Evolutionary conservation across 1,139 yeast species (phyloP).

Genomic region (Pichia sp.): DNA sequence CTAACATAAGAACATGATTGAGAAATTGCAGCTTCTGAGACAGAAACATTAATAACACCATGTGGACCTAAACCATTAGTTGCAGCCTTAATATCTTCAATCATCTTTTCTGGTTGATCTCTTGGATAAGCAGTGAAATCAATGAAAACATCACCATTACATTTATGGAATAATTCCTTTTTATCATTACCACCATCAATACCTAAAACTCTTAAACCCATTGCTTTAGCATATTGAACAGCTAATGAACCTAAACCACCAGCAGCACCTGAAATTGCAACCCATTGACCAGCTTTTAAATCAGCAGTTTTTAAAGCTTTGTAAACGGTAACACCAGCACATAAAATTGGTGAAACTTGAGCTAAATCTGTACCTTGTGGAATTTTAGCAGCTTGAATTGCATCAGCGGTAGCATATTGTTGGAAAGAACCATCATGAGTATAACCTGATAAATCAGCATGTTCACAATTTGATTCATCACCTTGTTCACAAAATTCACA

Average conservation of each 20-base stretch:
- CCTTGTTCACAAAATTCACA: conserved; percentile 70
- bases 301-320: conserved; percentile 72
- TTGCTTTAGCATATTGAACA: conserved; percentile 73
- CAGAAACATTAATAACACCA: conserved; percentile 76
- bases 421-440: conserved; percentile 82
- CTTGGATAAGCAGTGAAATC: conserved; percentile 43
- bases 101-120: conserved; percentile 40
- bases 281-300: conserved; percentile 69
- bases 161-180: conserved; percentile 44
- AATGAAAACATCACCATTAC: conserved; percentile 68
- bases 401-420: conserved; percentile 81
- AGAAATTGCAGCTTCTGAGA: conserved; percentile 64
- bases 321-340: conserved; percentile 84
- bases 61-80: conserved; percentile 70
- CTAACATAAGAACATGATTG: conserved; percentile 67
- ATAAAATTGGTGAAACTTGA: conserved; percentile 66
- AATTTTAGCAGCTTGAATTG: conserved; percentile 76
- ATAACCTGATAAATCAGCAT: conserved; percentile 69
- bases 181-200: conserved; percentile 72
- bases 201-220: conserved; percentile 73
- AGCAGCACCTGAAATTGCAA: conserved; percentile 75
- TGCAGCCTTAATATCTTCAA: conserved; percentile 43
- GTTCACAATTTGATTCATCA: conserved; percentile 63
- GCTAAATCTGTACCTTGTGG: conserved; percentile 70
- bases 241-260: conserved; percentile 84